Evolutionary conservation across 108 stramenopile species (phyloP).

Genomic region (Cyclotella sp.): DNA sequence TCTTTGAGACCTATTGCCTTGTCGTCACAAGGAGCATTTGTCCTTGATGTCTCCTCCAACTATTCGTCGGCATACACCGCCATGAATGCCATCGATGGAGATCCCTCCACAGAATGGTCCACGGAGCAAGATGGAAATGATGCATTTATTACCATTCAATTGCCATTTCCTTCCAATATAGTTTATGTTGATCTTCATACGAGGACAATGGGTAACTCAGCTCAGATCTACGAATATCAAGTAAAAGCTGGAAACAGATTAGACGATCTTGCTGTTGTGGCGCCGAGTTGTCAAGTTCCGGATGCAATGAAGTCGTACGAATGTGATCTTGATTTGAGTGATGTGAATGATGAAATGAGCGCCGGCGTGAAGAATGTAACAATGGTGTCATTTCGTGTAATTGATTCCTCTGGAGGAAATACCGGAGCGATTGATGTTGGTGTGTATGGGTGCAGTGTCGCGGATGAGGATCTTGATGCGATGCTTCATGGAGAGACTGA

Average conservation of each 20-base stretch:
- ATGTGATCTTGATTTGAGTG: constrained; percentile 13
- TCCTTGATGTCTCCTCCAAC: constrained; percentile 18
- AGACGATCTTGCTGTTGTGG: background rate
- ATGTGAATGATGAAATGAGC: background rate
- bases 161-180: constrained; percentile 16
- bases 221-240: constrained; percentile 21
- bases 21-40: constrained; percentile 7
- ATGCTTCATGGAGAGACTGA: background rate
- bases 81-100: constrained; percentile 18
- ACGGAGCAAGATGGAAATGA: constrained; percentile 20
- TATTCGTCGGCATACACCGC: constrained; percentile 4
- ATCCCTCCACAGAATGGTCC: constrained; percentile 23
- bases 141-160: constrained; percentile 24
- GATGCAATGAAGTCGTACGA: constrained; percentile 20
- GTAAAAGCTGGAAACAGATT: constrained; percentile 14
- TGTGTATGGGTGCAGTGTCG: constrained; percentile 21
- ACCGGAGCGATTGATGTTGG: constrained; percentile 20
- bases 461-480: background rate
- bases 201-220: constrained; percentile 19
- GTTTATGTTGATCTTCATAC: constrained; percentile 30
- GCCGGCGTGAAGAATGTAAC: constrained; percentile 16
- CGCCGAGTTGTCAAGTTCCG: constrained; percentile 8
- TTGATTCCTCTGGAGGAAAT: constrained; percentile 22
- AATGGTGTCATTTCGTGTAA: constrained; percentile 14
- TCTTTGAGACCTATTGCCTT: constrained; percentile 16